A percentile compares a stretch with the other conserved stretches of the same genome.
phyloP scores from a whole-genome alignment of 805 yeast genomes.

The Saturnispora hagleri region DNA sequence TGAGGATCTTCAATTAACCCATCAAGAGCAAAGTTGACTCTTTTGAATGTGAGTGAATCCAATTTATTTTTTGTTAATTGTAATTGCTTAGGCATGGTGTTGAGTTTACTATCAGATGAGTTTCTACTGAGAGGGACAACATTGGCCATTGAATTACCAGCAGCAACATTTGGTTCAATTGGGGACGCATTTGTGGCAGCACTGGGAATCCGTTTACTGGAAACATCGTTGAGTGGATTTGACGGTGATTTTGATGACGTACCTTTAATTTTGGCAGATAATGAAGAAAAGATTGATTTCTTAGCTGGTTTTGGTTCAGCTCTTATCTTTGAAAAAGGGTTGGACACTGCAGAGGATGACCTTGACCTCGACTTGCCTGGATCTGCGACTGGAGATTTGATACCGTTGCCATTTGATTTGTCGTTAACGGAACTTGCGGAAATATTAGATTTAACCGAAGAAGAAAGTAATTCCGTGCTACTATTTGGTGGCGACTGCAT shows the following conservation, averaged over 20 bases:
- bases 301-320: conserved; percentile 11
- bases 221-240: background rate
- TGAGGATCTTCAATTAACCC: conserved; percentile 44
- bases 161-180: background rate
- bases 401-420: background rate
- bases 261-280: conserved; percentile 28
- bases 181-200: background rate
- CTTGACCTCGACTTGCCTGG: conserved; percentile 8
- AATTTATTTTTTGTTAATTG: conserved; percentile 3
- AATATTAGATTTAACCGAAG: conserved; percentile 8
- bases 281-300: conserved; percentile 25
- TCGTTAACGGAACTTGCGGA: background rate
- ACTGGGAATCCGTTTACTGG: background rate
- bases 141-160: background rate
- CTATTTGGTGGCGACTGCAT: background rate
- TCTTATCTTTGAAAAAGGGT: conserved; percentile 3
- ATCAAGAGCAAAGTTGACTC: conserved; percentile 46
- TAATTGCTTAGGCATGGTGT: background rate
- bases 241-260: conserved; percentile 9
- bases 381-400: background rate
- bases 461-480: conserved; percentile 2
- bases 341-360: conserved; percentile 7
- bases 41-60: conserved; percentile 29
- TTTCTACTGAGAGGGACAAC: background rate
- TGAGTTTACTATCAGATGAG: background rate